Percentiles rank a stretch among this genome's conserved stretches.
phyloP scores from a whole-genome alignment of 1,139 yeast species.

The Lodderomyces theae region DNA sequence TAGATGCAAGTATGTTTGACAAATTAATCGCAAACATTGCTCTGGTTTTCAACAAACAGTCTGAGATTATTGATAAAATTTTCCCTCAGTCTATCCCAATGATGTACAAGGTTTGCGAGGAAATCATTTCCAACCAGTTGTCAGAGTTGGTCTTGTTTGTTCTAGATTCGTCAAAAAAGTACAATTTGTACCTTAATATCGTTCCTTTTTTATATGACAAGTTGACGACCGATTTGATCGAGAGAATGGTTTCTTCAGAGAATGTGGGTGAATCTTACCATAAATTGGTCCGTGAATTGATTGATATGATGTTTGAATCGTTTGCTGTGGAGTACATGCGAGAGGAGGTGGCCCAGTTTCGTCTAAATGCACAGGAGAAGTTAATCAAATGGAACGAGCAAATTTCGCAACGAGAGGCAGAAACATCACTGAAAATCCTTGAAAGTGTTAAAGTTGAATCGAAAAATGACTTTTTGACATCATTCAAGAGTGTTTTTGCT shows the following conservation, averaged over 20 bases:
- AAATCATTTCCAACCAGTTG: slow-evolving; percentile 41
- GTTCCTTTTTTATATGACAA: slow-evolving; percentile 35
- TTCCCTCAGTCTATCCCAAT: slow-evolving; percentile 43
- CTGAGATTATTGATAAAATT: slow-evolving; percentile 35
- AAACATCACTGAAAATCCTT: slow-evolving; percentile 38
- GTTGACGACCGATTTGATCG: slow-evolving; percentile 26
- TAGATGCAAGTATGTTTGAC: slow-evolving; percentile 22
- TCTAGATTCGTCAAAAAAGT: slow-evolving; percentile 29
- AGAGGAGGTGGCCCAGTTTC: slow-evolving; percentile 39
- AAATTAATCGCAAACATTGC: slow-evolving; percentile 28
- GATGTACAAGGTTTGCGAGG: slow-evolving; percentile 50
- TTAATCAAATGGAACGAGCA: slow-evolving; percentile 36
- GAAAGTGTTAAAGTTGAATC: slow-evolving; percentile 42
- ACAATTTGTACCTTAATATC: slow-evolving; percentile 24
- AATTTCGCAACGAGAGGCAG: slow-evolving; percentile 37
- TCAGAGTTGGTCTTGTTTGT: slow-evolving; percentile 34
- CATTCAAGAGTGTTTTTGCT: slow-evolving; percentile 61
- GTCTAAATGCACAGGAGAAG: slow-evolving; percentile 23
- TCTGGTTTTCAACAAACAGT: slow-evolving; percentile 34
- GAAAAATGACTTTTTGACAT: slow-evolving; percentile 48
- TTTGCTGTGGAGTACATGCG: slow-evolving; percentile 49
- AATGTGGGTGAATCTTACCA: slow-evolving; percentile 37
- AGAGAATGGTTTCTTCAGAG: slow-evolving; percentile 24
- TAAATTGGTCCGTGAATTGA: slow-evolving; percentile 33
- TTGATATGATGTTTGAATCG: slow-evolving; percentile 50